phyloP scores from a whole-genome alignment of 352 stramenopile species.

The Globisporangium canariense region DNA sequence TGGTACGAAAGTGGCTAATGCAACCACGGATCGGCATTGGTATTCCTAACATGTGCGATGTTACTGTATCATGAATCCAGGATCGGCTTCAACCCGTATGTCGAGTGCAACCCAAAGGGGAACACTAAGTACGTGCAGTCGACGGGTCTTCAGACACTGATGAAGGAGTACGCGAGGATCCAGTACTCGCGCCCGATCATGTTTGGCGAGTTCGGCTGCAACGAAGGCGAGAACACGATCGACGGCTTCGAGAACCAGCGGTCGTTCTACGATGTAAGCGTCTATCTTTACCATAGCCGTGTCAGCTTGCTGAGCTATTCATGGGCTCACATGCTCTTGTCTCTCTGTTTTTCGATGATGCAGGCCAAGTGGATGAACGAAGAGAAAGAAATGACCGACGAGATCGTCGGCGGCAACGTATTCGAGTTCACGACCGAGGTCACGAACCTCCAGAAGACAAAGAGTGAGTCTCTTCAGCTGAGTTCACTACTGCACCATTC shows the following conservation, averaged over 20 bases:
- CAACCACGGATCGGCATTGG: neutral
- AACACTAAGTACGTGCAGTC: conserved; percentile 56
- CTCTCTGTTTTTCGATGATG: neutral
- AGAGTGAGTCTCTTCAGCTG: conserved; percentile 15
- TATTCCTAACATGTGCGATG: neutral
- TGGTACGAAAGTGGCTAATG: conserved; percentile 18
- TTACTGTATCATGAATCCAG: conserved; percentile 1
- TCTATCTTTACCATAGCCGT: neutral
- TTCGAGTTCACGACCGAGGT: conserved; percentile 74
- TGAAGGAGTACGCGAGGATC: conserved; percentile 49
- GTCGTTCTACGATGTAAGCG: conserved; percentile 36
- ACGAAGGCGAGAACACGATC: conserved; percentile 57
- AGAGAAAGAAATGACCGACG: conserved; percentile 56
- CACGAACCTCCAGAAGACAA: conserved; percentile 35
- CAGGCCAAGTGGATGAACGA: conserved; percentile 73
- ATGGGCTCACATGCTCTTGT: neutral
- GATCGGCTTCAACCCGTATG: conserved; percentile 49
- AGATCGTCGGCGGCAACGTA: conserved; percentile 68
- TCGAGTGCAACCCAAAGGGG: conserved; percentile 54
- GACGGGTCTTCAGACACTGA: conserved; percentile 55
- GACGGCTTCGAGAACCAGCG: conserved; percentile 71
- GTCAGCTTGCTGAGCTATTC: neutral
- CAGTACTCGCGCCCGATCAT: conserved; percentile 61
- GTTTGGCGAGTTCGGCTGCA: conserved; percentile 79
- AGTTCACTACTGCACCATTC: neutral